Base-by-base conservation (phyloP, 768 basidiomycete species). In the Serendipita indica region DNA sequence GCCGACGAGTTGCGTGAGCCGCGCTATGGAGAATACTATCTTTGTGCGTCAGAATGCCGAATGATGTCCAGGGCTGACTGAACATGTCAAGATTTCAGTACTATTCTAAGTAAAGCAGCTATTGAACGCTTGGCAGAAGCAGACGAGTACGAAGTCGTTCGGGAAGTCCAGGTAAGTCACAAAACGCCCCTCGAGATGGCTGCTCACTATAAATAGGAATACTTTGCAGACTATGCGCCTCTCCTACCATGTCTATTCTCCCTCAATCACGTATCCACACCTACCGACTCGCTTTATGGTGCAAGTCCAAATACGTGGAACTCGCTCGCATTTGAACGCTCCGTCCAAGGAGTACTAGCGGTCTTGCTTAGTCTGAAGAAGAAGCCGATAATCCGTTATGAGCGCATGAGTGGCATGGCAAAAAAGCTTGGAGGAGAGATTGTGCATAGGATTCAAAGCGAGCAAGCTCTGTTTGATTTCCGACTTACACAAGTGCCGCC, bases 1-100 rank as follows among this genome's bases (percentile, higher is more conserved):
- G 86, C 85, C 63, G 74, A 78, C 58, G 96, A 99, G 67, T 75
- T 99, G 33, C 77, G 77, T 34, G 86, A 90, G 66, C 94, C 93
- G 7, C 86, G 86, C 71, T 99, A 98, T 66, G 92, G 92, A 69
- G 91, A 92, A 73, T 99, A 99, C 73, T 98, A 94, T 77, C 74
- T 99, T 68, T 99, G 94, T 98, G 80, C 86, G 94, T 90, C 75
- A 78, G 84, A 25, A 16, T 66, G 92, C 91, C 69, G 91, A 92
- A 73, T 99, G 98, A 72, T 98, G 93, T 77, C 74, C 98, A 68
- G 98, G 94, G 97, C 80, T 86, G 94, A 90, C 75, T 78, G 84
- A 25, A 16, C 58, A 52, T 43, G 52, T 16, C 60, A 61, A 98
- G 94, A 96, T 72, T 99, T 99, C 69, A 97, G 92, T 72, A 98